Evolutionary conservation across 352 stramenopile genomes (phyloP).

Genomic region (Globisporangium uncinulatum): DNA sequence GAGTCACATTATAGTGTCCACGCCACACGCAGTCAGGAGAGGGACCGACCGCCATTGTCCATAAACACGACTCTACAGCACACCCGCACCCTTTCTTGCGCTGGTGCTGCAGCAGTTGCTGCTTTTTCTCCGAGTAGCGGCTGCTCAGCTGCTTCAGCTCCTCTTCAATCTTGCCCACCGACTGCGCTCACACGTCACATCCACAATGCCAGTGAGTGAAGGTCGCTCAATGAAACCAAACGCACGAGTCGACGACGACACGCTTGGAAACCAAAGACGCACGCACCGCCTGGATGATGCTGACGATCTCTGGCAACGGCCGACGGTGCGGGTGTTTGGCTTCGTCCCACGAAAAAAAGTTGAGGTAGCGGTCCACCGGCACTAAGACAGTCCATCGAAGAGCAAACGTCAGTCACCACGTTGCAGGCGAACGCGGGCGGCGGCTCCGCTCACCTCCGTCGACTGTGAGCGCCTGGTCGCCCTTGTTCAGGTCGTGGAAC

Average conservation of each 20-base stretch:
- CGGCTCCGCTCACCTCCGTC: conserved; percentile 46
- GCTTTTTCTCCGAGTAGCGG: conserved; percentile 94
- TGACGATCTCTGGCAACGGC: conserved; percentile 95
- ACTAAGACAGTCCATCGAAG: conserved; percentile 30
- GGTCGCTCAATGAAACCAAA: not conserved
- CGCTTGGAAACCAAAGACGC: too few relatives aligned
- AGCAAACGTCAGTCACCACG: not conserved
- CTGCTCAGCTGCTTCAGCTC: conserved; percentile 94
- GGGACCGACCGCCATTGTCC: too few relatives aligned
- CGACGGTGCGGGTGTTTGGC: conserved; percentile 96
- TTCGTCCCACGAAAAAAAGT: conserved; percentile 98
- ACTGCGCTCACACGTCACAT: conserved; percentile 26
- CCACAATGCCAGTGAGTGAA: not conserved
- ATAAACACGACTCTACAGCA: not conserved
- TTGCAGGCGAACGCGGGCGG: not conserved
- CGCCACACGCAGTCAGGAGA: too few relatives aligned
- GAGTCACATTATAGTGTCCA: too few relatives aligned
- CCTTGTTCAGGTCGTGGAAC: conserved; percentile 91
- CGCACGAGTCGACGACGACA: not conserved
- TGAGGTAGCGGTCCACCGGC: conserved; percentile 92
- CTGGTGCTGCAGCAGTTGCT: conserved; percentile 83
- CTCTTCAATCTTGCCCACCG: conserved; percentile 94
- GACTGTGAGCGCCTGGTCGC: conserved; percentile 77
- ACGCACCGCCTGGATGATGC: conserved; percentile 89
- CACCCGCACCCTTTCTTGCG: conserved; percentile 87